Percentiles rank a stretch among this genome's conserved stretches.
Evolutionary conservation across 2,329 filamentous ascomycete species (phyloP).

Genomic region (Onygenales sp.): DNA sequence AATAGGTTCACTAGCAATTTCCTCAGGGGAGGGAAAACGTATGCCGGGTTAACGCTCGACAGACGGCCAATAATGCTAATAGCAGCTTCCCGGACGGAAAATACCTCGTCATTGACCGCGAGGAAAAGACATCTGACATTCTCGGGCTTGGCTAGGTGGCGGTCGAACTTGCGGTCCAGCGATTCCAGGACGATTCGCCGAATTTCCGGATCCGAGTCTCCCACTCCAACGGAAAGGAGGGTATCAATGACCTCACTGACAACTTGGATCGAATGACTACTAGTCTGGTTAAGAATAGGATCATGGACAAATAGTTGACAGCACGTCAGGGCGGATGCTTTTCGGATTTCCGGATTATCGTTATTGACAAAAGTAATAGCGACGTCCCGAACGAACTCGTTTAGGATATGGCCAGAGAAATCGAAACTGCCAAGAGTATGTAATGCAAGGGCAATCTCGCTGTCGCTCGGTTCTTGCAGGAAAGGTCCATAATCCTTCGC

Average conservation of each 20-base stretch:
- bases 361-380: constrained; percentile 97
- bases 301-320: constrained; percentile 96
- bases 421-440: constrained; percentile 98
- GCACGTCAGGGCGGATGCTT: constrained; percentile 90
- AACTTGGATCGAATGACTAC: constrained; percentile 90
- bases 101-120: constrained; percentile 89
- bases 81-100: constrained; percentile 83
- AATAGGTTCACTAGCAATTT: constrained; percentile 94
- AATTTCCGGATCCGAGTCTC: constrained; percentile 82
- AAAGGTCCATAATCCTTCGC: constrained; percentile 78
- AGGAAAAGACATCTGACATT: constrained; percentile 95
- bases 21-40: constrained; percentile 89
- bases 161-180: constrained; percentile 86
- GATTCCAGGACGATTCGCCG: constrained; percentile 79
- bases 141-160: constrained; percentile 92
- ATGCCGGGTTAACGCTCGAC: constrained; percentile 85
- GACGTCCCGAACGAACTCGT: constrained; percentile 97
- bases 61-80: constrained; percentile 94
- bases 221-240: constrained; percentile 85
- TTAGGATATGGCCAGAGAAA: constrained; percentile 80
- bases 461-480: constrained; percentile 68
- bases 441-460: constrained; percentile 84
- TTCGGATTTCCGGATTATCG: constrained; percentile 84
- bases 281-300: constrained; percentile 95
- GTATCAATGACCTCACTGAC: constrained; percentile 98